Evolutionary conservation across 257 asterid species (phyloP), one percentile per base, ranked within the genome.

Genomic region (Solanum chiquidenum): DNA sequence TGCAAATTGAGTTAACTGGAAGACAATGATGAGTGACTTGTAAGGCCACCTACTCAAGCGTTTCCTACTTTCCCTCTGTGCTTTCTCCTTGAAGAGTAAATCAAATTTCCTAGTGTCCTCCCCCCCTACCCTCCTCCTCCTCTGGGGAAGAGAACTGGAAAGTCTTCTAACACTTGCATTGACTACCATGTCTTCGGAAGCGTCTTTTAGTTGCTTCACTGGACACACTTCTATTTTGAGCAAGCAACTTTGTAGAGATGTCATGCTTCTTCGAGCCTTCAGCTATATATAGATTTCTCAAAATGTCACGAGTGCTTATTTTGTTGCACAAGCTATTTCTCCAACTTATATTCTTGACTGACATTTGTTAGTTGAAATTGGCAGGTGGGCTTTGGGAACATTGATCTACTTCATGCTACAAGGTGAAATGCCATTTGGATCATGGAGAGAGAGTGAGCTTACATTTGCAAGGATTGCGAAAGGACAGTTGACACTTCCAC

Each of bases 381-480:
- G 86, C 91, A 96, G 99, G 98, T 95, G 98, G 99, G 99, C 97
- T 5, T 86, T 95, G 90, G 98, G 99, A 90, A 88, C 95, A 84
- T 92, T 94, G 93, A 94, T 96, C 91, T 96, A 94, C 93, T 95
- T 94, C 95, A 94, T 97, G 99, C 94, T 97, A 87, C 92, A 92
- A 88, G 98, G 96, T 84, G 99, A 97, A 93, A 95, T 94, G 98
- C 98, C 99, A 87, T 96, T 95, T 86, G 98, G 98, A 79, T 95
- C 98, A 60, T 95, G 99, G 99, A 93, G 99, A 92, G 98, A 94
- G 84, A 95, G 96, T 88, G 98, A 96, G 91, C 96, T 96, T 89
- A 95, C 98, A 16, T 94, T 91, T 76, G 97, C 98, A 58, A 92
- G 98, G 92, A 93, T 95, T 64, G 98, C 95, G 40, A 95, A 92